Conservation (phyloP, 805 yeast genomes). For the Saturnispora saitoi region DNA sequence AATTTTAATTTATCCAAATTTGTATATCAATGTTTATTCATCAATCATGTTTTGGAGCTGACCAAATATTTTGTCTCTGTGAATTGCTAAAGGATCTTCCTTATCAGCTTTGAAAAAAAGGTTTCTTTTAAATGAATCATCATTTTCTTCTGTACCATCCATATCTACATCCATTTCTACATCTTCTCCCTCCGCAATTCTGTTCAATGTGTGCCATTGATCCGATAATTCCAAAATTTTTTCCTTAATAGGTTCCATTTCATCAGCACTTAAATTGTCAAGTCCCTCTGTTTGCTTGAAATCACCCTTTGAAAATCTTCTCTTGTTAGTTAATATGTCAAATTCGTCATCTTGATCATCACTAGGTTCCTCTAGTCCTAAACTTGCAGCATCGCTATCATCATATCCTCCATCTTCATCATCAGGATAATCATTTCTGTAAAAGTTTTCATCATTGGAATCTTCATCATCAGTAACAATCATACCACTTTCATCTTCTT, state of each 20-base stretch:
- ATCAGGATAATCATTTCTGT: constrained; percentile 90
- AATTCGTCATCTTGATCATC: constrained; percentile 33
- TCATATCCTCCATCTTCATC: constrained; percentile 66
- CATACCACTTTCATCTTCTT: constrained; percentile 28
- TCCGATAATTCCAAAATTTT: constrained; percentile 13
- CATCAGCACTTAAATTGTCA: constrained; percentile 16
- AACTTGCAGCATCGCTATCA: constrained; percentile 23
- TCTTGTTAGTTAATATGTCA: constrained; percentile 27
- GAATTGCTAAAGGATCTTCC: constrained; percentile 53
- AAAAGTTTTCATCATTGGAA: constrained; percentile 86
- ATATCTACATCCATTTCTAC: constrained; percentile 15
- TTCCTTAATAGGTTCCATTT: constrained; percentile 29
- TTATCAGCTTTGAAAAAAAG: constrained; percentile 48
- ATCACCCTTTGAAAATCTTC: constrained; percentile 24
- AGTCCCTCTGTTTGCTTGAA: constrained; percentile 25
- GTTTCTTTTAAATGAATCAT: constrained; percentile 32
- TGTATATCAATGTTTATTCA: constrained; percentile 19
- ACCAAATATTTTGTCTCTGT: constrained; percentile 56
- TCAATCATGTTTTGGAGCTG: constrained; percentile 48
- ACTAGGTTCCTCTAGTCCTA: constrained; percentile 25
- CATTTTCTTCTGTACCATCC: constrained; percentile 10
- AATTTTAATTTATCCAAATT: no score
- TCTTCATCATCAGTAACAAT: constrained; percentile 61
- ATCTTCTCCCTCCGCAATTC: constrained; percentile 10
- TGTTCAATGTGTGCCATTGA: constrained; percentile 6